Conservation (phyloP, 176 grass and related monocot species). For the Paspalum vaginatum region DNA sequence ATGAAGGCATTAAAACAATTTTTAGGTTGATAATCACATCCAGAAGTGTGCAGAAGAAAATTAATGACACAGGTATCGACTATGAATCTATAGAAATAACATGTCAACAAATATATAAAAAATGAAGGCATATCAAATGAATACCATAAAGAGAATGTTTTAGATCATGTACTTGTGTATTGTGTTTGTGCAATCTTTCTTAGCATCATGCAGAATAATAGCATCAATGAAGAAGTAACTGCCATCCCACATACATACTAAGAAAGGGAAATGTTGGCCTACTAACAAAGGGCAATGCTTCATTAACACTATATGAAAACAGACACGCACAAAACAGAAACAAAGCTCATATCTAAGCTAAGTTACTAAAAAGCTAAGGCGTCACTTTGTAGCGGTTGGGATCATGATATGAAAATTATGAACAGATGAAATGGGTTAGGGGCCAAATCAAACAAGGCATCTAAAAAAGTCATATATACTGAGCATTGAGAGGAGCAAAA, state of each 20-base stretch:
- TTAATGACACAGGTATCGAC: neutral
- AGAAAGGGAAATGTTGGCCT: slow-evolving; percentile 9
- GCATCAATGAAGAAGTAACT: slow-evolving; percentile 19
- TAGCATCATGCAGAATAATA: slow-evolving; percentile 4
- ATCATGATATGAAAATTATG: neutral
- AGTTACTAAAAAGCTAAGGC: neutral
- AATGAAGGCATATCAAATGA: slow-evolving; percentile 1
- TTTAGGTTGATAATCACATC: slow-evolving; percentile 35
- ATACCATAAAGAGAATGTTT: neutral
- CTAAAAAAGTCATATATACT: neutral
- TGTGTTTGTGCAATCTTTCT: neutral
- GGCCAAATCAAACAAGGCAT: slow-evolving; percentile 27
- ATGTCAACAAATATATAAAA: neutral
- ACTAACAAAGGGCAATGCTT: slow-evolving; percentile 23
- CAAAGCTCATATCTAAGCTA: slow-evolving; percentile 18
- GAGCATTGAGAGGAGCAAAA: neutral
- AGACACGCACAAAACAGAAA: slow-evolving; percentile 27
- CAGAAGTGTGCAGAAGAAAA: slow-evolving; percentile 25
- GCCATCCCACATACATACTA: neutral
- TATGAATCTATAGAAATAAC: neutral
- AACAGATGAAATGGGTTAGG: neutral
- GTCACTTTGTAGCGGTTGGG: neutral
- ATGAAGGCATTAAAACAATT: slow-evolving; percentile 33
- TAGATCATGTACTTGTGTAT: slow-evolving; percentile 1
- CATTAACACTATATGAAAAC: slow-evolving; percentile 9